Evolutionary conservation across 2,329 filamentous ascomycete species (phyloP), one percentile per base, ranked within the genome.

Genomic region (Karstenula rhodostoma): DNA sequence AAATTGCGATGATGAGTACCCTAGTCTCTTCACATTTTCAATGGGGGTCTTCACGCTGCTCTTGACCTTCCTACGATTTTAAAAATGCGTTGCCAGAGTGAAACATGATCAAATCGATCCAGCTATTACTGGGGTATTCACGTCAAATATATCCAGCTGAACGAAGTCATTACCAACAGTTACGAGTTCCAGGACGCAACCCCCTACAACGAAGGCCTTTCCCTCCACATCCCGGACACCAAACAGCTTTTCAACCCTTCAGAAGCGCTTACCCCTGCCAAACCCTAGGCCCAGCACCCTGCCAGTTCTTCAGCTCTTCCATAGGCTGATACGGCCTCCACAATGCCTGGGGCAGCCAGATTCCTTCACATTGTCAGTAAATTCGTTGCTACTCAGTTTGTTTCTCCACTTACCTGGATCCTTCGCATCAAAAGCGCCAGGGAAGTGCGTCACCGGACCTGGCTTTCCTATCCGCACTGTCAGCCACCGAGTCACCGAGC

Each of bases 301-400:
- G 57, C 57, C 57, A 59, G 19, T 59, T 51, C 51, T 59, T 59
- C 23, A 59, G 22, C 52, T 56, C 44, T 32, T 59, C 57, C 51
- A 56, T 49, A 8, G 57, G 57, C 47, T 59, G 44, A 19, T 33
- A 33, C 10, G 57, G 57, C 5, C 44, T 43, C 9, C 13, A 37
- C 23, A 59, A 15, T 5, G 51, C 33, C 6, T 35, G 13, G 5
- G 57, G 57, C 46, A 59, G 15, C 57, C 57, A 59, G 19, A 59
- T 59, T 5, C 57, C 57, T 59, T 46, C 17, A 40, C 4, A 27
- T 46, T 29, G 37, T 40, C n/a, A 43, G 17, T 3, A 33, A 17
- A 12, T 10, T 22, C 9, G 6, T 15, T 2, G 1, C 12, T 27
- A n/a, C 7, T 4, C 8, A n/a, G 1, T 3, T 32, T 15, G 5